Base-by-base conservation (phyloP, 164 flowering plant species). In the Umbilicus rupestris region DNA sequence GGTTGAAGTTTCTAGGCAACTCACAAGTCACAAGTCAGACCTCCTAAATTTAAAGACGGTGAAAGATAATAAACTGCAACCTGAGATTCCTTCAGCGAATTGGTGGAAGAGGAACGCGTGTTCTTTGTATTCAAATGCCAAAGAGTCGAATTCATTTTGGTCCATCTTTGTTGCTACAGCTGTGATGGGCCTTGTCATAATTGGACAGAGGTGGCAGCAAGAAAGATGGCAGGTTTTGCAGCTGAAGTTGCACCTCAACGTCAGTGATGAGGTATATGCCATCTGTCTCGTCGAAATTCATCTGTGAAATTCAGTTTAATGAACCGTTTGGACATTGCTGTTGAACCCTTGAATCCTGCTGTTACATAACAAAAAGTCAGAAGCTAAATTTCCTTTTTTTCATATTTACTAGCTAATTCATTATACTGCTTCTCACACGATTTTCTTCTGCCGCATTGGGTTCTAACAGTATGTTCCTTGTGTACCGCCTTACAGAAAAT, bases 201-300 rank as follows among this genome's bases (percentile, higher is more conserved):
- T 93, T 75, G 97, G 98, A 57, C 90, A 87, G 52, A 83, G 77
- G 30, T 88, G 94, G 98, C 98, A 87, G 70, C 88, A 84, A 63
- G 92, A 85, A 70, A 89, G 82, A 76, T 85, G 84, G 89, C 89
- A 85, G 66, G 76, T 74, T 75, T 78, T 86, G 74, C 94, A 90
- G 62, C 85, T 80, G 19, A 87, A 80, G 80, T 82, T 84, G 88
- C 87, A 83, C 41, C 39, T 70, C 49, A 70, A 72, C 57, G 22
- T 83, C 66, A 75, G 62, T 63, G 80, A 81, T 79, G 87, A 85
- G 97, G 97, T 89, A 73, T 60, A 20, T 49, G 26, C 26, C 20
- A 26, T n/a, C 55, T n/a, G n/a, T n/a, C n/a, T n/a, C n/a, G n/a
- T n/a, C n/a, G n/a, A n/a, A n/a, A n/a, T n/a, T n/a, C n/a, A n/a